Conservation (phyloP, 352 stramenopile species). For the Phytophthora brassicae region DNA sequence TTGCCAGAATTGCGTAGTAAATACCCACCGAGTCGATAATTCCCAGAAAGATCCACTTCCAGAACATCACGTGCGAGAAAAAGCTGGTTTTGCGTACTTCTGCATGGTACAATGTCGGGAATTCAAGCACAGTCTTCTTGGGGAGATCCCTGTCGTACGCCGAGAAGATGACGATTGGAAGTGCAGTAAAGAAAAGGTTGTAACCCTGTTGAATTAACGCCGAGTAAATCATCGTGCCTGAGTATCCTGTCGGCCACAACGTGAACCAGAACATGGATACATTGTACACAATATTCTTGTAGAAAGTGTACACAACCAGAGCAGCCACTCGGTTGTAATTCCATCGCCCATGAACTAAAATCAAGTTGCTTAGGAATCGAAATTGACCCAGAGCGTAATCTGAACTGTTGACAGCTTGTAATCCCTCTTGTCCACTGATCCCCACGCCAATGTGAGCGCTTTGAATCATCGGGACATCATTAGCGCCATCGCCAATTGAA, state of each 20-base stretch:
- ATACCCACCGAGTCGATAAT: constrained; percentile 81
- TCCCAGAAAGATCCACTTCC: constrained; percentile 80
- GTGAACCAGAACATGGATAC: constrained; percentile 91
- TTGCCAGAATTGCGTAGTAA: constrained; percentile 57
- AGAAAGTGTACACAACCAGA: constrained; percentile 91
- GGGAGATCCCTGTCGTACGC: constrained; percentile 83
- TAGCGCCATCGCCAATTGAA: constrained; percentile 90
- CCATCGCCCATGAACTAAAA: constrained; percentile 83
- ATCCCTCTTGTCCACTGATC: constrained; percentile 98
- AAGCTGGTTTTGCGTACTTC: constrained; percentile 53
- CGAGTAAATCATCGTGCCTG: constrained; percentile 87
- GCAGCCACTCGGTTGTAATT: constrained; percentile 87
- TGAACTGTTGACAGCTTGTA: constrained; percentile 92
- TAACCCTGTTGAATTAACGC: constrained; percentile 90
- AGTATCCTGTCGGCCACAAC: constrained; percentile 89
- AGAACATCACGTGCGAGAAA: constrained; percentile 85
- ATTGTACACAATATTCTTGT: constrained; percentile 93
- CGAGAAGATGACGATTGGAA: constrained; percentile 91
- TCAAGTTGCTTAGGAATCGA: constrained; percentile 69
- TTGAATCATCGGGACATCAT: constrained; percentile 92
- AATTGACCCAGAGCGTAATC: constrained; percentile 88
- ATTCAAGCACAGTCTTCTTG: constrained; percentile 61
- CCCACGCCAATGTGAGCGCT: constrained; percentile 88
- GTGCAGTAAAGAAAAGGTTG: constrained; percentile 94
- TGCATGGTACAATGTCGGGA: constrained; percentile 70